Evolutionary conservation across 2,329 filamentous ascomycete species (phyloP).

Genomic region (Coniella vitis): DNA sequence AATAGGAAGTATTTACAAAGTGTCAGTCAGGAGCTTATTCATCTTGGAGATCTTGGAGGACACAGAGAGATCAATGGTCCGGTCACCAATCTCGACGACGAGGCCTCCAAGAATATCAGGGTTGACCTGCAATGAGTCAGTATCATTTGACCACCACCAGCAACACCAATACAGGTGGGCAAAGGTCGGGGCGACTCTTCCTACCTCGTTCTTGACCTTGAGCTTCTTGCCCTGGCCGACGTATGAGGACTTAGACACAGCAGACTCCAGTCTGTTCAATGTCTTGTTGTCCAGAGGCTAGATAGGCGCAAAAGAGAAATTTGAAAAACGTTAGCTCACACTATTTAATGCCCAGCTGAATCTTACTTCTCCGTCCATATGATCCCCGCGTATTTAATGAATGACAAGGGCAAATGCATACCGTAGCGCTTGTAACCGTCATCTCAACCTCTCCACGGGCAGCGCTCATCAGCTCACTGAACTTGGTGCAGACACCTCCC

Average conservation of each 20-base stretch:
- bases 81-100: conserved; percentile 92
- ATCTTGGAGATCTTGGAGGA: conserved; percentile 92
- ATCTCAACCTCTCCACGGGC: conserved; percentile 90
- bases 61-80: conserved; percentile 95
- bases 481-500: conserved; percentile 79
- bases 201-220: conserved; percentile 87
- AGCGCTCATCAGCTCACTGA: conserved; percentile 78
- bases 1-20: conserved; percentile 62
- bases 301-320: too few species aligned
- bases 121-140: conserved; percentile 83
- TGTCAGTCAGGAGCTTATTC: conserved; percentile 98
- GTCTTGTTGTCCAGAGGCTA: conserved; percentile 83
- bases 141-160: conserved; percentile 5
- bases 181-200: background rate
- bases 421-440: conserved; percentile 81
- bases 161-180: conserved; percentile 10
- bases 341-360: too few species aligned
- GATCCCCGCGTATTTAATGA: background rate
- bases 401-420: conserved; percentile 35
- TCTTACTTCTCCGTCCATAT: too few species aligned
- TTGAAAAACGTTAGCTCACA: too few species aligned
- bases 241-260: conserved; percentile 84
- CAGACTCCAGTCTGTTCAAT: conserved; percentile 76
- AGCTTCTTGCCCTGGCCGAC: conserved; percentile 91
- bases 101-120: conserved; percentile 90